Base-by-base conservation (phyloP, 805 yeast species). In the Yueomyces sinensis region DNA sequence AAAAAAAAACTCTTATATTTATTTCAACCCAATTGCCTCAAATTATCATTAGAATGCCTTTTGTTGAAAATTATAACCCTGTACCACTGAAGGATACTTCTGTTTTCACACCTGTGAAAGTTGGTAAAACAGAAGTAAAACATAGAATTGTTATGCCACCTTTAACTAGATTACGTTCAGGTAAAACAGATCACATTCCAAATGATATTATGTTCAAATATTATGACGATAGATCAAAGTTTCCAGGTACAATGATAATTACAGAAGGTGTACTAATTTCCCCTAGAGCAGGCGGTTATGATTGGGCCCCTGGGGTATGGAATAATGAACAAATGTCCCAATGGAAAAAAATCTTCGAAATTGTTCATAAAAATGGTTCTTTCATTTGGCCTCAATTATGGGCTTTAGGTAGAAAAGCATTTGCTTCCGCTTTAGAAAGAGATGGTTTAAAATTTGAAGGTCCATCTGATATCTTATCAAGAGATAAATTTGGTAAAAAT, bases 261-360 rank as follows among this genome's bases (percentile, higher is more conserved):
- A 57, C 78, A 6, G 86, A 78, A 49, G 83, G 74, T 13, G 66
- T 78, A 1, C 63, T 62, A 44, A 63, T 65, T n/a, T 56, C 72
- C 11, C 46, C 56, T 2, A 56, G 49, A 35, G 52, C 58, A 27
- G 70, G 76, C 32, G 59, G 68, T 17, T 62, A 58, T 38, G 52
- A 49, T n/a, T 37, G 50, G 20, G 67, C 61, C 4, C 79, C 82
- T 17, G 74, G 76, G 44, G 62, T 74, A 33, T 65, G 62, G 56
- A 62, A 56, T 19, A 63, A 65, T 4, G 54, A 58, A 23, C 81
- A 74, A 43, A 58, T 61, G 14, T 46, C 44, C 15, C 66, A 62
- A 2, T 74, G 79, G 76, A 62, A 59, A 40, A 52, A 58, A 37
- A 60, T 74, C 36, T 61, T 61, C 33, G 62, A 65, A 20, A 58